Conservation (phyloP, 2,329 filamentous ascomycete genomes). For the Cercospora sp. region DNA sequence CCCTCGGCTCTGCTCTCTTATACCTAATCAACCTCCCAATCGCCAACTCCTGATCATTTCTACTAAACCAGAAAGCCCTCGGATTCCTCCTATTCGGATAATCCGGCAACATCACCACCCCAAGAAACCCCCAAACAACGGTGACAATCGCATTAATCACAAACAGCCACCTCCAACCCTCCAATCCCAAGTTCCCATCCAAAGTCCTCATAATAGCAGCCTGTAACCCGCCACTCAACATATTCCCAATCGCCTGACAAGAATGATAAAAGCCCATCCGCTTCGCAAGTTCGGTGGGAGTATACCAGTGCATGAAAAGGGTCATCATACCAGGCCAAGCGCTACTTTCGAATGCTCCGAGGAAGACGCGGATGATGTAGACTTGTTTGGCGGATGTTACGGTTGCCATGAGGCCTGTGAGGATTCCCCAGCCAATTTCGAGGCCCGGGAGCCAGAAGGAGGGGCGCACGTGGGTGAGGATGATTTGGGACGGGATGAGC, state of each 20-base stretch:
- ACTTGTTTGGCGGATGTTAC: constrained; percentile 33
- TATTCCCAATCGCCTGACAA: constrained; percentile 31
- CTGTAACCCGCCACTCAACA: constrained; percentile 31
- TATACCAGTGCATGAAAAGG: constrained; percentile 40
- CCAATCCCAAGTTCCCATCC: constrained; percentile 33
- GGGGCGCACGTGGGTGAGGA: constrained; percentile 42
- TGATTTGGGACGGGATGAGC: constrained; percentile 44
- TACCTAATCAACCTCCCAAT: constrained; percentile 48
- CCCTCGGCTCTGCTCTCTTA: constrained; percentile 49
- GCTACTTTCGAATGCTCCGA: constrained; percentile 37
- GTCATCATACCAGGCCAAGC: constrained; percentile 51
- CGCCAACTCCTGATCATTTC: constrained; percentile 45
- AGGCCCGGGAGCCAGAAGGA: constrained; percentile 38
- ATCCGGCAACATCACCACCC: constrained; percentile 43
- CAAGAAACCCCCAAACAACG: constrained; percentile 38
- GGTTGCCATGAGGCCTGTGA: constrained; percentile 36
- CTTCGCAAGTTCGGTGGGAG: constrained; percentile 30
- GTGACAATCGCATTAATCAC: constrained; percentile 43
- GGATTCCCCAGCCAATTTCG: constrained; percentile 32
- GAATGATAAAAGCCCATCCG: constrained; percentile 32
- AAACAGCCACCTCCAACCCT: constrained; percentile 40
- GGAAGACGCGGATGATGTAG: constrained; percentile 33
- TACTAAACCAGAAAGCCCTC: constrained; percentile 50
- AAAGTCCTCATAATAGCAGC: constrained; percentile 38
- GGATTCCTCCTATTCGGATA: constrained; percentile 40